Percentiles rank a stretch among this genome's conserved stretches.
These are phyloP conservation scores for Trichoderma semiorbis DNA, from an alignment of 2,329 filamentous ascomycete genomes.

Conservation along the genomic window DNA sequence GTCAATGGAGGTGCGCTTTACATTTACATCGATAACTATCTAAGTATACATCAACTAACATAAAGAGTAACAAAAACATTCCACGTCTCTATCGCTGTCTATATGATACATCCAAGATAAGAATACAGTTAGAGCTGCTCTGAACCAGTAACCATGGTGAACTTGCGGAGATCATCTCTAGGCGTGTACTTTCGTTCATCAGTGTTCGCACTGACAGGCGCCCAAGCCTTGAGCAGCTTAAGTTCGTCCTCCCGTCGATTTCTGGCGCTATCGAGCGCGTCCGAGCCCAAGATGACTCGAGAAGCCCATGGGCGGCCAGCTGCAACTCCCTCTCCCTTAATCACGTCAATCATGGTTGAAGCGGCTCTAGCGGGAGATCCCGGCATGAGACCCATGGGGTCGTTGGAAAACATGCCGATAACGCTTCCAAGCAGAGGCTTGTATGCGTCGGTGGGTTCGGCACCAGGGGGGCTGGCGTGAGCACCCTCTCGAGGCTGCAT, in stretches of 20 bases:
- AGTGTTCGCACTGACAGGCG: conserved; percentile 25
- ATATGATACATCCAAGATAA: background rate
- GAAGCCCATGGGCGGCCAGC: conserved; percentile 25
- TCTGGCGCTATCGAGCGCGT: conserved; percentile 26
- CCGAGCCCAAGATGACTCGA: conserved; percentile 31
- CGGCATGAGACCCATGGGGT: conserved; percentile 26
- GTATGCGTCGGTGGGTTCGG: conserved; percentile 22
- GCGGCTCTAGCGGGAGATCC: conserved; percentile 27
- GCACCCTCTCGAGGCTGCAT: conserved; percentile 25
- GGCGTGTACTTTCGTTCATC: conserved; percentile 16
- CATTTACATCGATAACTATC: background rate
- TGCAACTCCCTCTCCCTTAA: conserved; percentile 28
- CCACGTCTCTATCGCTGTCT: background rate
- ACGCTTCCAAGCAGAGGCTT: conserved; percentile 23
- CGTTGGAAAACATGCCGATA: conserved; percentile 23
- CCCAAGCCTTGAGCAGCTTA: conserved; percentile 24
- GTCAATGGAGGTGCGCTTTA: no score
- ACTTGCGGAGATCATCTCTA: background rate
- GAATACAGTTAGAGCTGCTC: background rate
- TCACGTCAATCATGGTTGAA: conserved; percentile 26
- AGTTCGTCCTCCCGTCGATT: conserved; percentile 25
- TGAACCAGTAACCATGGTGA: background rate
- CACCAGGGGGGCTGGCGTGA: conserved; percentile 15
- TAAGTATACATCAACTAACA: background rate
- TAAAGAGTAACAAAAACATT: background rate